Base-by-base conservation (phyloP, 768 basidiomycete genomes). In the Lactarius psammicola region DNA sequence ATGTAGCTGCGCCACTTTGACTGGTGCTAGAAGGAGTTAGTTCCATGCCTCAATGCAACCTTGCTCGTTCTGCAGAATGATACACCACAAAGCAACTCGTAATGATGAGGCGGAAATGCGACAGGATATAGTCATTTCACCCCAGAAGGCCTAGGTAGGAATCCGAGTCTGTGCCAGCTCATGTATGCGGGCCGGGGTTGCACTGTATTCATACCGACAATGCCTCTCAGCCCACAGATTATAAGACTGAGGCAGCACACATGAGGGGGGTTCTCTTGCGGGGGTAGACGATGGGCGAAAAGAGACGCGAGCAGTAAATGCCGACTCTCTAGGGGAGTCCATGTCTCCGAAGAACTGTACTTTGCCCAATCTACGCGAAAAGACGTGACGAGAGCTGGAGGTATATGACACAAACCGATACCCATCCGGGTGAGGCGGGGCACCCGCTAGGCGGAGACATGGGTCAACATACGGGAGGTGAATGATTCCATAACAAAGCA, bases 21-120 rank as follows among this genome's bases (percentile, higher is more conserved):
- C 1, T 20, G 18, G 18, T 42, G 18, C 34, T 34, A 34, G 34
- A 18, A 42, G 40, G 11, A 10, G 34, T 34, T 10, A 42, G 40
- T 59, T 64, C 64, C 58, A 13, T 34, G 23, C n/a, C 23, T 57
- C 26, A n/a, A 36, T 11, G 34, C 28, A 5, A 58, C 28, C 28
- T 11, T 28, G 8, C 44, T 18, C n/a, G 4, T 46, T 63, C 44
- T 34, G 33, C 4, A 6, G 49, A 55, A 62, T 13, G 18, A 4
- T 13, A 8, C 10, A 15, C n/a, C 28, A 13, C 62, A n/a, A 15
- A 3, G 38, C 26, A 59, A 31, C 8, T 51, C 31, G 38, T 36
- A 58, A 33, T 20, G 54, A 44, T 36, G 34, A 36, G 30, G 42
- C n/a, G 40, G 18, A 18, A 40, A 40, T 18, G 40, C 0, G 40